These are phyloP conservation scores for Lentithecium fluviatile DNA, from an alignment of 495 filamentous ascomycete genomes.

Conservation along the genomic window DNA sequence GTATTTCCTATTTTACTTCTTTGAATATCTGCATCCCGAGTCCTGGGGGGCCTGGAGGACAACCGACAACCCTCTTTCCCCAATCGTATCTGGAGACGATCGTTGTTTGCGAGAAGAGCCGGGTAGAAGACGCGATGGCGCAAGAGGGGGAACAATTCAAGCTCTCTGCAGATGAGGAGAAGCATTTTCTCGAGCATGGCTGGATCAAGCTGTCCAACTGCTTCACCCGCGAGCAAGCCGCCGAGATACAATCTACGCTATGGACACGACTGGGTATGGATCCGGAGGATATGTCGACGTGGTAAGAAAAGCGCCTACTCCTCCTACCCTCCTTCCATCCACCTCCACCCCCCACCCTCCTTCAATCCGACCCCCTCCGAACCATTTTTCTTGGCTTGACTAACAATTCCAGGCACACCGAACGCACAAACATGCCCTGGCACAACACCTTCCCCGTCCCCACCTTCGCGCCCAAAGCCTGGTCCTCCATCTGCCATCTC, in stretches of 20 bases:
- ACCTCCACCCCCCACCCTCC: conserved; percentile 9
- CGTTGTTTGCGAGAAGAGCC: no score
- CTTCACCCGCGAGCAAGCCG: conserved; percentile 63
- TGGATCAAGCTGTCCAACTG: conserved; percentile 60
- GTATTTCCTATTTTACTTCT: no score
- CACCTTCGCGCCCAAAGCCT: conserved; percentile 65
- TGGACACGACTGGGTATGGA: conserved; percentile 71
- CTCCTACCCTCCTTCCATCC: conserved; percentile 13
- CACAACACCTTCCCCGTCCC: conserved; percentile 55
- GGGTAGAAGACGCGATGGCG: no score
- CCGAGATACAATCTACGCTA: conserved; percentile 55
- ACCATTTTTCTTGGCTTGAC: no score
- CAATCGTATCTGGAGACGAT: no score
- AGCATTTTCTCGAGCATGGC: conserved; percentile 65
- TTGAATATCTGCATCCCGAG: no score
- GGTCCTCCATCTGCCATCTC: conserved; percentile 68
- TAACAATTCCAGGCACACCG: conserved; percentile 35
- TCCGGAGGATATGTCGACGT: conserved; percentile 65
- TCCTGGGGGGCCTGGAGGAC: no score
- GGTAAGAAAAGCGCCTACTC: conserved; percentile 39
- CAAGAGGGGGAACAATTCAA: conserved; percentile 6
- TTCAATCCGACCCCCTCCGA: no score
- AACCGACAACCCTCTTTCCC: no score
- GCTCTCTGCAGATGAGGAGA: conserved; percentile 61
- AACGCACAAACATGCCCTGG: conserved; percentile 65